Evolutionary conservation across 805 yeast species (phyloP).

Genomic region (Blastobotrys chiropterorum): DNA sequence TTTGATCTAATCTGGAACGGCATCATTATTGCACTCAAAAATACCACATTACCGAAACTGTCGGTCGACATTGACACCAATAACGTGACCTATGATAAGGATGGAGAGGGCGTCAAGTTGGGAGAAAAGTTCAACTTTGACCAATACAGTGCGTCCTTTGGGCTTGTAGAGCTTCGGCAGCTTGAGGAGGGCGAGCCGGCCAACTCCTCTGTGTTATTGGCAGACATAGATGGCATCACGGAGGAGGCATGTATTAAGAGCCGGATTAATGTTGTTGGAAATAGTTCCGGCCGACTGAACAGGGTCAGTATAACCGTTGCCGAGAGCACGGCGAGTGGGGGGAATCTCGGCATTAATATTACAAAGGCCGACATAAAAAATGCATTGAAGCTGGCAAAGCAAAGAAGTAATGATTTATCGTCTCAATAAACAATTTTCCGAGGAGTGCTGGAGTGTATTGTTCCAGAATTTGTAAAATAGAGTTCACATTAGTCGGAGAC

Average conservation of each 20-base stretch:
- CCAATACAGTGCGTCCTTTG: constrained; percentile 45
- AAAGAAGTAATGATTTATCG: not conserved
- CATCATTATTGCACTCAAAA: constrained; percentile 53
- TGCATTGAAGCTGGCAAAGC: not conserved
- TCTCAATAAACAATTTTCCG: not conserved
- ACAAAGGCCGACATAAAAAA: not conserved
- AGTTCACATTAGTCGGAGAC: too few relatives aligned
- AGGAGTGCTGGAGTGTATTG: too few relatives aligned
- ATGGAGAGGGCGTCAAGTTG: not conserved
- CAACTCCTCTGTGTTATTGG: constrained; percentile 42
- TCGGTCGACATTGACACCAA: constrained; percentile 51
- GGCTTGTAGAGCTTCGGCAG: constrained; percentile 36
- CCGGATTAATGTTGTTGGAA: constrained; percentile 41
- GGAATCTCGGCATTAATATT: not conserved
- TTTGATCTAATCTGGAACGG: constrained; percentile 73
- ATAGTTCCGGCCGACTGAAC: constrained; percentile 16
- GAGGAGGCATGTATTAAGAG: constrained; percentile 61
- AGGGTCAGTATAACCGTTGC: constrained; percentile 12
- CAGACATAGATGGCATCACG: constrained; percentile 80
- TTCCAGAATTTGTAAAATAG: too few relatives aligned
- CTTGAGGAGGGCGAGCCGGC: not conserved
- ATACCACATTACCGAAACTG: constrained; percentile 59
- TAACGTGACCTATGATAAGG: constrained; percentile 36
- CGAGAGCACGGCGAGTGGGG: constrained; percentile 9
- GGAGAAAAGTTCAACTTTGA: not conserved